Conservation (phyloP, 306 rosid species). For the Cicer judaicum region DNA sequence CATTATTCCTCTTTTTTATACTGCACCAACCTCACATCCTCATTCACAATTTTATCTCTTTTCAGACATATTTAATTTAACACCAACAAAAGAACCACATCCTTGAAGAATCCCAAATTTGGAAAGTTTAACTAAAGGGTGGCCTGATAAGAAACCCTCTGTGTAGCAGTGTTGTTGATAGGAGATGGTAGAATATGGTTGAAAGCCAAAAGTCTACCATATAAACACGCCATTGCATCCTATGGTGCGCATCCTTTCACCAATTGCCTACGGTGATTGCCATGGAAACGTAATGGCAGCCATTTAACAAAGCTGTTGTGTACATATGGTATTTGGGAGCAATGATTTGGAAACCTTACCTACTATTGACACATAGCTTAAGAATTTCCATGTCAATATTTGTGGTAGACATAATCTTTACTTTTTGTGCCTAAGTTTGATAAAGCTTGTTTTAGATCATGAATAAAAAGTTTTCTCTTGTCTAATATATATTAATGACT, state of each 20-base stretch:
- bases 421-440: too few species aligned
- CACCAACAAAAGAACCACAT: background rate
- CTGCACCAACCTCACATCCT: slow-evolving; percentile 5
- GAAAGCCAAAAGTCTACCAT: too few species aligned
- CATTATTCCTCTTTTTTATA: slow-evolving; percentile 1
- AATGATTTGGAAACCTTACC: background rate
- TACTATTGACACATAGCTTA: background rate
- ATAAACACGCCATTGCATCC: too few species aligned
- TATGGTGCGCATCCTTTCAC: too few species aligned
- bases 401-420: background rate
- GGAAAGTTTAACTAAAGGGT: slow-evolving; percentile 23
- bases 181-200: too few species aligned
- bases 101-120: slow-evolving; percentile 16
- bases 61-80: background rate
- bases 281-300: too few species aligned
- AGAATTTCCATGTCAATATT: background rate
- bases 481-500: too few species aligned
- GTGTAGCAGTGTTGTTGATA: too few species aligned
- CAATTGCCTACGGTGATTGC: too few species aligned
- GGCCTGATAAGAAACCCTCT: background rate
- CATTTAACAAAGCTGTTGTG: too few species aligned
- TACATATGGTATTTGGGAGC: background rate
- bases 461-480: too few species aligned
- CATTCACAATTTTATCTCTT: background rate
- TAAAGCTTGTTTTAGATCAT: too few species aligned